Conservation (phyloP, 2,329 filamentous ascomycete species). For the Cercospora janseana region DNA sequence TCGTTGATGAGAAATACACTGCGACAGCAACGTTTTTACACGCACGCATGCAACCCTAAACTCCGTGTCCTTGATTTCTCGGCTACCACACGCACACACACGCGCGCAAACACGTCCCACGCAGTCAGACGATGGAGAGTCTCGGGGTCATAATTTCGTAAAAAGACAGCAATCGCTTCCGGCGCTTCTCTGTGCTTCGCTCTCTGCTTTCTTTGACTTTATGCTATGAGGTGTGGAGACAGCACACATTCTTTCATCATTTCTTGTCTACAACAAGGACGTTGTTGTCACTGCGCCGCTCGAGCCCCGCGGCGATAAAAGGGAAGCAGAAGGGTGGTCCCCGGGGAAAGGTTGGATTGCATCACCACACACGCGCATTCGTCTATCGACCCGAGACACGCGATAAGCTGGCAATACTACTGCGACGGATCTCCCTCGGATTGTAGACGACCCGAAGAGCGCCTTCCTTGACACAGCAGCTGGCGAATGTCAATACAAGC, state of each 20-base stretch:
- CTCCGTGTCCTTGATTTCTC: conserved; percentile 1
- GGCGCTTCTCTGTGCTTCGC: neutral
- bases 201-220: neutral
- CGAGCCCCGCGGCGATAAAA: neutral
- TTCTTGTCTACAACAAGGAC: neutral
- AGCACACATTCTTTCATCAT: neutral
- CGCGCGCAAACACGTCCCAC: too few relatives aligned
- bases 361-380: conserved; percentile 4
- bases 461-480: neutral
- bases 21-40: too few relatives aligned
- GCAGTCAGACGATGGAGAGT: too few relatives aligned
- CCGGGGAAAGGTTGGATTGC: neutral
- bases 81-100: neutral
- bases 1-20: neutral
- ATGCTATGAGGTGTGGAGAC: too few relatives aligned
- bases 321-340: too few relatives aligned
- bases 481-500: conserved; percentile 3
- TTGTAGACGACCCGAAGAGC: too few relatives aligned
- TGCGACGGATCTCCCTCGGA: neutral
- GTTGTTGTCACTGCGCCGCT: neutral
- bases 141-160: conserved; percentile 6
- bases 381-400: conserved; percentile 2
- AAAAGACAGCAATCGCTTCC: neutral
- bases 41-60: too few relatives aligned
- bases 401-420: conserved; percentile 1